These are phyloP conservation scores for Blumeriella jaapii DNA, from an alignment of 2,329 filamentous ascomycete genomes.

Conservation along the genomic window DNA sequence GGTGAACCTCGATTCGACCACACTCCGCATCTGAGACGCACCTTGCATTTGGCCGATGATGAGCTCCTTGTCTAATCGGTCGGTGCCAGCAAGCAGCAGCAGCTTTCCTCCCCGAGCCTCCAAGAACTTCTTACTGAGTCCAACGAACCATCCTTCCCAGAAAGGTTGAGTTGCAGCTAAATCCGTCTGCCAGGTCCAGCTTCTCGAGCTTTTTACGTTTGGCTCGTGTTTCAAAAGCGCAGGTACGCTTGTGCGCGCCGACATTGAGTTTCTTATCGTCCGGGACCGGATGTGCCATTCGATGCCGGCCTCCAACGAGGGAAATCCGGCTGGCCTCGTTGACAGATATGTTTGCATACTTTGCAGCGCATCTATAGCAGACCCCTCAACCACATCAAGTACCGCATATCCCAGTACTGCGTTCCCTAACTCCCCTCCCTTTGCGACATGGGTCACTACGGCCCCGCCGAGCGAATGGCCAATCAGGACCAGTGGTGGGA, in stretches of 20 bases:
- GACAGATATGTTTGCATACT: conserved; percentile 90
- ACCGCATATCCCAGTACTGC: conserved; percentile 77
- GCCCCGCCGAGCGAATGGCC: conserved; percentile 91
- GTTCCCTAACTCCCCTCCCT: conserved; percentile 49
- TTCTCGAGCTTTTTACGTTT: conserved; percentile 19
- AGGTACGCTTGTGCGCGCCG: conserved; percentile 81
- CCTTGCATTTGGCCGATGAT: conserved; percentile 98
- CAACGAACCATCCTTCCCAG: conserved; percentile 90
- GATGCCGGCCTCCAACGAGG: conserved; percentile 66
- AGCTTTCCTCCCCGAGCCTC: conserved; percentile 72
- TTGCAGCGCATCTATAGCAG: conserved; percentile 85
- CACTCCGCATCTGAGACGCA: conserved; percentile 29
- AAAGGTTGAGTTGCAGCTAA: conserved; percentile 74
- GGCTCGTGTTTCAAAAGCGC: conserved; percentile 51
- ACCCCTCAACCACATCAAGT: conserved; percentile 90
- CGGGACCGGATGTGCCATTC: conserved; percentile 90
- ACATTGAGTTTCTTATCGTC: conserved; percentile 71
- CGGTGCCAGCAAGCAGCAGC: conserved; percentile 76
- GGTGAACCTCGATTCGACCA: conserved; percentile 2
- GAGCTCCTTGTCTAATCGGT: conserved; percentile 79
- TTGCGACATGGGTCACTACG: conserved; percentile 75
- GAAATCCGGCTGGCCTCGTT: conserved; percentile 67
- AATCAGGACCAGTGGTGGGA: conserved; percentile 71
- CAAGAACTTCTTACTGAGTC: conserved; percentile 80
- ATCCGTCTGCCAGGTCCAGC: conserved; percentile 79